Conservation (phyloP, 768 basidiomycete genomes). For the Auriscalpium orientale region DNA sequence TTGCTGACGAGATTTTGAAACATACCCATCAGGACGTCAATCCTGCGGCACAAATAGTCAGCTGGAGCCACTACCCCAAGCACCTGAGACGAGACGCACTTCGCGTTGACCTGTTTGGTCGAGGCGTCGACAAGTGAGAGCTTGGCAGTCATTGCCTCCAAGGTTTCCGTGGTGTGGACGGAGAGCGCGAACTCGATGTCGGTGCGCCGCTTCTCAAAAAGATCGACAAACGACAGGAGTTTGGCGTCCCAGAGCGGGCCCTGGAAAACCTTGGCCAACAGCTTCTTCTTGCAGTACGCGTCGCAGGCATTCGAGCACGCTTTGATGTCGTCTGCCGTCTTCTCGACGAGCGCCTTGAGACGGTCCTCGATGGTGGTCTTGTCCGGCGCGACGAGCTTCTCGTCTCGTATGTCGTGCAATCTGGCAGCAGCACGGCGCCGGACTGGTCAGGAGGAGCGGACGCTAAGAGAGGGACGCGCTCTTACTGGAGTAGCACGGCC, state of each 20-base stretch:
- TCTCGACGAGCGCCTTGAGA: slow-evolving; percentile 22
- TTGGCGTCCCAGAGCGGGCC: slow-evolving; percentile 22
- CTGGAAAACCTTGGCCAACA: slow-evolving; percentile 22
- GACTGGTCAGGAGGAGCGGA: neutral
- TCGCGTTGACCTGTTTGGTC: slow-evolving; percentile 9
- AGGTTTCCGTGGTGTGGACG: slow-evolving; percentile 19
- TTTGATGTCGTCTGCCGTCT: slow-evolving; percentile 18
- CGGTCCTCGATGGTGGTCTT: slow-evolving; percentile 28
- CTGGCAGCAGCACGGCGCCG: slow-evolving; percentile 10
- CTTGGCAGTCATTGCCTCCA: slow-evolving; percentile 4
- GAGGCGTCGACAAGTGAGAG: slow-evolving; percentile 7
- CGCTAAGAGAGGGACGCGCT: neutral
- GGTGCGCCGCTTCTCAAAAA: slow-evolving; percentile 17
- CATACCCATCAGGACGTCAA: slow-evolving; percentile 9
- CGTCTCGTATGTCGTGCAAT: slow-evolving; percentile 24
- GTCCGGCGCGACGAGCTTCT: slow-evolving; percentile 22
- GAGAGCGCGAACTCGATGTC: slow-evolving; percentile 24
- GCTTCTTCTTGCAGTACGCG: slow-evolving; percentile 24
- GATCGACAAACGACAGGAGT: slow-evolving; percentile 17
- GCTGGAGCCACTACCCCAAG: neutral
- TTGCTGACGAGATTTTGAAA: slow-evolving; percentile 10
- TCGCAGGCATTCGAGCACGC: slow-evolving; percentile 23
- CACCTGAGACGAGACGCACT: slow-evolving; percentile 2
- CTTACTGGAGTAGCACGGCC: slow-evolving; percentile 14
- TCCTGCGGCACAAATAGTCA: slow-evolving; percentile 1